Base-by-base conservation (phyloP, 768 basidiomycete genomes). In the Cystofilobasidium bisporidii region DNA sequence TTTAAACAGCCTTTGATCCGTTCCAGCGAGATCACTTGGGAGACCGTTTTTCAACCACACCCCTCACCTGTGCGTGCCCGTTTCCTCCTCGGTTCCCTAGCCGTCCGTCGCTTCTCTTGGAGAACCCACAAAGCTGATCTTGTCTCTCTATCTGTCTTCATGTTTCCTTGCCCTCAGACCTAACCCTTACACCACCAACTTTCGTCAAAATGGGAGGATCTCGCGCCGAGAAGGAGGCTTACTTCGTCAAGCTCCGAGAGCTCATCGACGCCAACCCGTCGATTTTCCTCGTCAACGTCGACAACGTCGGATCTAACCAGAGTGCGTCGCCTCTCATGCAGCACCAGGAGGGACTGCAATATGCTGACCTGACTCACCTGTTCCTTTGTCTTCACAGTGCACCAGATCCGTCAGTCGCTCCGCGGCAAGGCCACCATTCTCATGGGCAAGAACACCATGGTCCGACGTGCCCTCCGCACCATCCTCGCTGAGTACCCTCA, bases 371-470 rank as follows among this genome's bases (percentile, higher is more conserved):
- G n/a, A 28, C n/a, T 22, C 28, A 17, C n/a, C 26, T 69, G 20
- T 3, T 43, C 48, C 15, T 6, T 1, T 56, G 6, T 20, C 47
- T 40, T n/a, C 32, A 4, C 61, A 63, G 60, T 63, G 68, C 71
- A 72, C 70, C 70, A 73, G 71, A 78, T 77, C 74, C 75, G 77
- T 69, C 73, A 79, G 72, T 82, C 93, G 61, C 91, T 99, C 79
- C 91, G 96, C 74, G 91, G 92, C 76, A 91, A 89, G 79, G 96
- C 90, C 82, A 81, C 92, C 69, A 92, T 99, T 72, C 80, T 99
- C 74, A 99, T 99, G 96, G 96, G 96, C 77, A 99, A 99, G 82
- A 99, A 99, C 86, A 99, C 96, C 77, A 97, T 98, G 94, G 93
- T 99, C 75, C 90, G 96, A 81, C 91, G 96, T 75, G 96, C 92